Conservation (phyloP, 257 asterid genomes). For the Solanum tarapatanum region DNA sequence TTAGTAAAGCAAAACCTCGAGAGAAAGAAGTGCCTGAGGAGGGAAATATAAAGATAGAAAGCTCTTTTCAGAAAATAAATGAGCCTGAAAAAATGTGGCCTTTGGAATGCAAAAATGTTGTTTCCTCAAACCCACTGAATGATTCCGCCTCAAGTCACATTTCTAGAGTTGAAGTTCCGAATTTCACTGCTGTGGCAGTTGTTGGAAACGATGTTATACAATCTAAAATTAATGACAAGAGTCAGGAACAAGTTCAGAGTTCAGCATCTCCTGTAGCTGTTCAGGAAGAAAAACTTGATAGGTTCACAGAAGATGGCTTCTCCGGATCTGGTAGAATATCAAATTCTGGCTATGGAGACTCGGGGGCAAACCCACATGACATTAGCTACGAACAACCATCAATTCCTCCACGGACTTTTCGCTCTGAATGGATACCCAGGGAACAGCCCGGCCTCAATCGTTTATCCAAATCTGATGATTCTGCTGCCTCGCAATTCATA, state of each 20-base stretch:
- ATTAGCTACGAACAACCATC: constrained; percentile 31
- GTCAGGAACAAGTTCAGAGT: constrained; percentile 22
- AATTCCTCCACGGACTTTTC: constrained; percentile 49
- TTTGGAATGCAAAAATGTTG: constrained; percentile 27
- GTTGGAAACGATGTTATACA: constrained; percentile 17
- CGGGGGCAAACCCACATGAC: constrained; percentile 22
- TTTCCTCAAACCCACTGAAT: constrained; percentile 20
- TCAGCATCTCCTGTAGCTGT: constrained; percentile 16
- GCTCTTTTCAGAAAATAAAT: constrained; percentile 25
- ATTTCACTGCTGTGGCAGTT: constrained; percentile 15
- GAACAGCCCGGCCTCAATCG: constrained; percentile 59
- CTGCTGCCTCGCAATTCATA: constrained; percentile 41
- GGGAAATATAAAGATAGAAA: constrained; percentile 33
- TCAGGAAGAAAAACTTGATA: constrained; percentile 29
- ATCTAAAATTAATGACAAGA: constrained; percentile 22
- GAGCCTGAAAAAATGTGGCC: constrained; percentile 26
- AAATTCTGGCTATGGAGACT: constrained; percentile 24
- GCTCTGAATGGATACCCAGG: constrained; percentile 63
- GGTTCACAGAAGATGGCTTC: constrained; percentile 19
- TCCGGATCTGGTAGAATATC: constrained; percentile 18
- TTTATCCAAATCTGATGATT: constrained; percentile 68
- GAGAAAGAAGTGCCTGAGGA: constrained; percentile 30
- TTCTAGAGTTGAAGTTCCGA: constrained; percentile 27
- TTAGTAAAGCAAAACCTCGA: constrained; percentile 22
- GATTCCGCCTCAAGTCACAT: constrained; percentile 10